Percentiles rank a stretch among this genome's conserved stretches.
These are phyloP conservation scores for Ricinus communis DNA, from an alignment of 345 rosid species.

Conservation along the genomic window DNA sequence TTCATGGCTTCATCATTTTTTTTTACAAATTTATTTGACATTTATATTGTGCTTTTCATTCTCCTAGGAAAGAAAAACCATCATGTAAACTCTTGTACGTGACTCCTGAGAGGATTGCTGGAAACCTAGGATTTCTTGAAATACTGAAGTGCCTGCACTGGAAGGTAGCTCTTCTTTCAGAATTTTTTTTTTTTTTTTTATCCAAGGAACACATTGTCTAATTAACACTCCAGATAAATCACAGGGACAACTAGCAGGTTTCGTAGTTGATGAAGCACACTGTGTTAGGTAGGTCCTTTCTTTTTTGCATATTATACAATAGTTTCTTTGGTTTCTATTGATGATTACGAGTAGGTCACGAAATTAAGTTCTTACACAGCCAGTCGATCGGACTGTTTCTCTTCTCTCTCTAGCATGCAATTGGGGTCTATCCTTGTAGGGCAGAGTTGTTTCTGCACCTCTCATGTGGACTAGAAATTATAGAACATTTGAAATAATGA, in stretches of 20 bases:
- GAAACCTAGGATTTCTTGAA: constrained; percentile 64
- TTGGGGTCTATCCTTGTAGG: neutral
- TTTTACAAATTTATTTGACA: neutral
- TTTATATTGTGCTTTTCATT: constrained; percentile 15
- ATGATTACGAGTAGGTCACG: neutral
- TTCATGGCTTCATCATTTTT: constrained; percentile 2
- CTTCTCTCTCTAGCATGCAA: neutral
- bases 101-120: constrained; percentile 86
- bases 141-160: constrained; percentile 54
- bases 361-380: too few relatives aligned
- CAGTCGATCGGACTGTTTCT: neutral
- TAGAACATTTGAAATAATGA: neutral
- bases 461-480: too few relatives aligned
- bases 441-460: too few relatives aligned
- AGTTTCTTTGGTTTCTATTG: neutral
- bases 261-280: constrained; percentile 91
- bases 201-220: neutral
- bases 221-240: constrained; percentile 10
- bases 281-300: constrained; percentile 66
- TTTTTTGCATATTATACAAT: neutral
- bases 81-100: constrained; percentile 88
- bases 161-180: constrained; percentile 44
- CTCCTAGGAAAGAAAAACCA: constrained; percentile 63
- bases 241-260: constrained; percentile 76
- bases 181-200: neutral